phyloP scores from a whole-genome alignment of 306 rosid species.

The Rosa chinensis region DNA sequence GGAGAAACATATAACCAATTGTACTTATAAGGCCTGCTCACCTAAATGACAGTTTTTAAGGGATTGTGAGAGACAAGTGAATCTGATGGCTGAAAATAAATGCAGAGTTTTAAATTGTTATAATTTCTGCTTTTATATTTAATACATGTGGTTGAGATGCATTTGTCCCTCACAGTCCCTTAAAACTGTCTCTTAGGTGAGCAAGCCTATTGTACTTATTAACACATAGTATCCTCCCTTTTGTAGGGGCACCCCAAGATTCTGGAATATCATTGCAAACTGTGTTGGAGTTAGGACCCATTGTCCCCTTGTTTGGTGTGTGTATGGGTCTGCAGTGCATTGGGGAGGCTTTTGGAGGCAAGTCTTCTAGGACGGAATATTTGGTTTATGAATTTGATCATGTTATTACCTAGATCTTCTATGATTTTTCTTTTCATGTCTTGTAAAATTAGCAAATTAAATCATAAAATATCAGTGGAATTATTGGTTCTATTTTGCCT shows the following conservation, averaged over 20 bases:
- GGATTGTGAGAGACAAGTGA: too few species aligned
- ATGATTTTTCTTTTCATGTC: too few species aligned
- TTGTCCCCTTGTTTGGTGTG: slow-evolving; percentile 77
- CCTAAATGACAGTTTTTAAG: too few species aligned
- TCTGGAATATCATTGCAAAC: slow-evolving; percentile 90
- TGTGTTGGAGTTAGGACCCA: slow-evolving; percentile 79
- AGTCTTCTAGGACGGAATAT: slow-evolving; percentile 20
- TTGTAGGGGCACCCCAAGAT: slow-evolving; percentile 71
- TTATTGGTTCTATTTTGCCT: neutral
- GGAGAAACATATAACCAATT: neutral
- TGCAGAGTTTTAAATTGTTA: too few species aligned
- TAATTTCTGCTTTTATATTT: too few species aligned
- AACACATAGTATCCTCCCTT: neutral
- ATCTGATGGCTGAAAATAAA: too few species aligned
- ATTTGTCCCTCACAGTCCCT: too few species aligned
- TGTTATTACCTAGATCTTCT: slow-evolving; percentile 11
- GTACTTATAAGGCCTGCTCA: neutral
- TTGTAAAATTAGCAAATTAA: neutral
- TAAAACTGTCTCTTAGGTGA: too few species aligned
- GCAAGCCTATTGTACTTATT: neutral
- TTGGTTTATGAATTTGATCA: slow-evolving; percentile 14
- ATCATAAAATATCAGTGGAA: neutral
- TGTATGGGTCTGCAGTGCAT: slow-evolving; percentile 99
- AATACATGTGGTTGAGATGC: too few species aligned
- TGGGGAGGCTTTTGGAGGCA: slow-evolving; percentile 98